Evolutionary conservation across 495 filamentous ascomycete species (phyloP).

Genomic region (Parmelia sp.): DNA sequence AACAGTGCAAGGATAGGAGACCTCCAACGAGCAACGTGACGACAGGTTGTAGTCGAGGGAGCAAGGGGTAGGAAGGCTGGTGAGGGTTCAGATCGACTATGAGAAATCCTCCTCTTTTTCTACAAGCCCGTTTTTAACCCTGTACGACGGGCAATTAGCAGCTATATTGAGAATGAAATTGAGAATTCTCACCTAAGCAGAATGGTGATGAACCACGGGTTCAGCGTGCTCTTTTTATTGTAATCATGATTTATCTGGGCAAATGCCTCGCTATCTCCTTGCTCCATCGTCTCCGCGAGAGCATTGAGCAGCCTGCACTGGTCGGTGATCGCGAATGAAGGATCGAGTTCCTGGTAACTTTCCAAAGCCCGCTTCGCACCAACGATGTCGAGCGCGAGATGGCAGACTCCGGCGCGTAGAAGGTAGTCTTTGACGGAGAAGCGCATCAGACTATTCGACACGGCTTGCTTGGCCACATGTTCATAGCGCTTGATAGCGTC

Average conservation of each 20-base stretch:
- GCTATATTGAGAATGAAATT: not conserved
- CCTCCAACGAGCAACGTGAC: not conserved
- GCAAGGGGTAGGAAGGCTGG: not conserved
- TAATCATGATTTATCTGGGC: constrained; percentile 79
- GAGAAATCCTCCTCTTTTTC: constrained; percentile 70
- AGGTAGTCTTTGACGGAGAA: constrained; percentile 92
- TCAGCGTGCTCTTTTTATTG: constrained; percentile 58
- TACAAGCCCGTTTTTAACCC: constrained; percentile 74
- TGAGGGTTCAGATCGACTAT: constrained; percentile 28
- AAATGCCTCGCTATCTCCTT: constrained; percentile 70
- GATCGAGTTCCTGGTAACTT: constrained; percentile 74
- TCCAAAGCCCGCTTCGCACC: constrained; percentile 70
- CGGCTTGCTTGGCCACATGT: constrained; percentile 61
- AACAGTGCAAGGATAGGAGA: not conserved
- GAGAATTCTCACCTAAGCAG: constrained; percentile 47
- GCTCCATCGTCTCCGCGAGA: constrained; percentile 61
- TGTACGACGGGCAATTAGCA: not conserved
- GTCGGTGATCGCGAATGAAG: constrained; percentile 62
- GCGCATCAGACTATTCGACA: constrained; percentile 77
- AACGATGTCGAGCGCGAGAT: constrained; percentile 59
- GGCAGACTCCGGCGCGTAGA: constrained; percentile 81
- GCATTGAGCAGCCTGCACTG: constrained; percentile 76
- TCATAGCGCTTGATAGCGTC: constrained; percentile 77
- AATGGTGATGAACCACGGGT: constrained; percentile 92
- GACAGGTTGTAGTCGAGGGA: not conserved